phyloP scores from a whole-genome alignment of 2,329 filamentous ascomycete genomes.

The Colletotrichum salicis region DNA sequence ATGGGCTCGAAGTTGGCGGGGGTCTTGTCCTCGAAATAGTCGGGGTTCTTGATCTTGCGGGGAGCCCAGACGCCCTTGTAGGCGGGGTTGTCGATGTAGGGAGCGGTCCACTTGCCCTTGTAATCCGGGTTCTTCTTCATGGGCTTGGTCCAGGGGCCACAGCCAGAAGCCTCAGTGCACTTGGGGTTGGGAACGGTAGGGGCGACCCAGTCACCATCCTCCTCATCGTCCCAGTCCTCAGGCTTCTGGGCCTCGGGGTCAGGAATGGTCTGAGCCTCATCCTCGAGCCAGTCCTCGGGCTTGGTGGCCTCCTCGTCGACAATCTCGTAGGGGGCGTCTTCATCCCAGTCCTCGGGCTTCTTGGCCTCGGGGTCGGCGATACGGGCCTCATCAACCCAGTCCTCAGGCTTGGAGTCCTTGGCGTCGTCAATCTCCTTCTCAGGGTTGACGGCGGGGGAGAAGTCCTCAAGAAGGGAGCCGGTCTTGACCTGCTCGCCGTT shows the following conservation, averaged over 20 bases:
- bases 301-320: slow-evolving; percentile 90
- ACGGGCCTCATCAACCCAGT: slow-evolving; percentile 94
- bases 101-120: slow-evolving; percentile 98
- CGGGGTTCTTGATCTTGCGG: slow-evolving; percentile 95
- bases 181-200: slow-evolving; percentile 95
- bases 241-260: slow-evolving; percentile 98
- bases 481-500: slow-evolving; percentile 90
- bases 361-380: slow-evolving; percentile 92
- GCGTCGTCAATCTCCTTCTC: slow-evolving; percentile 93
- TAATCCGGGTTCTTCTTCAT: slow-evolving; percentile 94
- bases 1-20: slow-evolving; percentile 98
- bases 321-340: slow-evolving; percentile 97
- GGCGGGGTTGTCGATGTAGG: slow-evolving; percentile 93
- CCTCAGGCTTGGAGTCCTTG: slow-evolving; percentile 91
- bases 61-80: slow-evolving; percentile 98
- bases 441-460: slow-evolving; percentile 93
- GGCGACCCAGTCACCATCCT: slow-evolving; percentile 96
- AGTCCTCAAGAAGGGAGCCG: slow-evolving; percentile 93
- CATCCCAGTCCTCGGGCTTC: slow-evolving; percentile 99
- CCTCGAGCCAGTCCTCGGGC: slow-evolving; percentile 95
- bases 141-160: slow-evolving; percentile 91
- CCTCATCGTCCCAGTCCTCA: slow-evolving; percentile 99
- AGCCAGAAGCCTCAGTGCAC: slow-evolving; percentile 92
- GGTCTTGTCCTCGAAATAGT: slow-evolving; percentile 96
- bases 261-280: slow-evolving; percentile 83